Conservation (phyloP, 768 basidiomycete genomes). For the Amanita molliuscula region DNA sequence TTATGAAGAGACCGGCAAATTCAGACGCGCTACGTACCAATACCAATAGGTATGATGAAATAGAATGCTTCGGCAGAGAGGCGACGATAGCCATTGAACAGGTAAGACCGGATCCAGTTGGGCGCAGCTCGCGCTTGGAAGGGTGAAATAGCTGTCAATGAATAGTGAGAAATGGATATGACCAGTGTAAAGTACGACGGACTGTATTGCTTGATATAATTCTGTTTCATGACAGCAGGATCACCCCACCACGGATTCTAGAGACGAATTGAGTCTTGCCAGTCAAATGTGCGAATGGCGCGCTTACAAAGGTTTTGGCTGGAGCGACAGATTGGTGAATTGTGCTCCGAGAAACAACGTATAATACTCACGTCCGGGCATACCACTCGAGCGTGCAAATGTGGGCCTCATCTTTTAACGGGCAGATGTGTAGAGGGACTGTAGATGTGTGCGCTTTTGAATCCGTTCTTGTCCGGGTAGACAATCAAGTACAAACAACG, state of each 20-base stretch:
- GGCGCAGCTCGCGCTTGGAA: constrained; percentile 68
- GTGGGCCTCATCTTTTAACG: constrained; percentile 51
- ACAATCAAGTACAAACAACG: constrained; percentile 21
- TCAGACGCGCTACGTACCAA: constrained; percentile 39
- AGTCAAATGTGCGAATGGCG: background rate
- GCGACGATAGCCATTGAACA: constrained; percentile 83
- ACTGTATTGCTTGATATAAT: constrained; percentile 78
- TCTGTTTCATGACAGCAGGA: constrained; percentile 48
- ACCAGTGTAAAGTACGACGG: constrained; percentile 21
- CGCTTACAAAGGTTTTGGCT: constrained; percentile 81
- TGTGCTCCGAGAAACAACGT: background rate
- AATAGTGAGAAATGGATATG: constrained; percentile 2
- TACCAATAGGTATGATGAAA: constrained; percentile 65
- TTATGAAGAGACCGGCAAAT: background rate
- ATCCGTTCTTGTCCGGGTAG: constrained; percentile 25
- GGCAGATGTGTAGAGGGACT: constrained; percentile 6
- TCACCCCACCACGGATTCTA: constrained; percentile 93
- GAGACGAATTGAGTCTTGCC: constrained; percentile 6
- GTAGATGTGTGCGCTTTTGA: constrained; percentile 2
- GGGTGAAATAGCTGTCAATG: constrained; percentile 62
- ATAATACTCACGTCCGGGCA: constrained; percentile 68
- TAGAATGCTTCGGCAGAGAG: constrained; percentile 66
- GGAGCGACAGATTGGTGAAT: constrained; percentile 5
- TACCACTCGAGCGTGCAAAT: constrained; percentile 50
- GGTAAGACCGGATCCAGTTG: constrained; percentile 58